phyloP scores from a whole-genome alignment of 2,329 filamentous ascomycete genomes.

The Byssoonygena ceratinophila region DNA sequence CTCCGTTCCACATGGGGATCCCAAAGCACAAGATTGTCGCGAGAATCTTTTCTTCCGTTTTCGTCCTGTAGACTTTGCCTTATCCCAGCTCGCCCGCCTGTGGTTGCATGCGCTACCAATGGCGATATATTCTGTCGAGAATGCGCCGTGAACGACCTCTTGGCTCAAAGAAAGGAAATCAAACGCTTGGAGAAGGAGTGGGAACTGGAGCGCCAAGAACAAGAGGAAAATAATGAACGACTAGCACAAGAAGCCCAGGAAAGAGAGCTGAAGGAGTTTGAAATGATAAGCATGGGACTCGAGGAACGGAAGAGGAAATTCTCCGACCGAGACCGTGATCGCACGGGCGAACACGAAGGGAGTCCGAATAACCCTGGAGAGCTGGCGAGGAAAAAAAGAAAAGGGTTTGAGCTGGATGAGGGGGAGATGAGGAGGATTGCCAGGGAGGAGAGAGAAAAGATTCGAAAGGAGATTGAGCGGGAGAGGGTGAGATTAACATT shows the following conservation, averaged over 20 bases:
- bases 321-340: conserved; percentile 22
- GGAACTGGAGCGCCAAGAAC: conserved; percentile 52
- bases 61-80: conserved; percentile 82
- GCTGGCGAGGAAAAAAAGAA: conserved; percentile 49
- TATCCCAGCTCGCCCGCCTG: conserved; percentile 66
- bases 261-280: conserved; percentile 69
- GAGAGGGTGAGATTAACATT: conserved; percentile 49
- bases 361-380: conserved; percentile 30
- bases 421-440: conserved; percentile 63
- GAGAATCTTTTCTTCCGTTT: conserved; percentile 88
- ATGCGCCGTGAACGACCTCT: conserved; percentile 82
- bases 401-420: conserved; percentile 72
- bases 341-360: conserved; percentile 25
- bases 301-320: conserved; percentile 27
- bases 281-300: conserved; percentile 65
- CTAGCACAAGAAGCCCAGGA: conserved; percentile 59
- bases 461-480: conserved; percentile 58
- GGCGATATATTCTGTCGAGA: conserved; percentile 94
- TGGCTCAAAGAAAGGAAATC: conserved; percentile 84
- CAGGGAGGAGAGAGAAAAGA: conserved; percentile 57
- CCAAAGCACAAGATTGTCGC: conserved; percentile 69
- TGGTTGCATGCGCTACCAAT: conserved; percentile 65
- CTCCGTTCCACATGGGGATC: conserved; percentile 74
- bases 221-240: conserved; percentile 48
- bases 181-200: conserved; percentile 62